phyloP scores from a whole-genome alignment of 306 rosid species.

The Pueraria montana region DNA sequence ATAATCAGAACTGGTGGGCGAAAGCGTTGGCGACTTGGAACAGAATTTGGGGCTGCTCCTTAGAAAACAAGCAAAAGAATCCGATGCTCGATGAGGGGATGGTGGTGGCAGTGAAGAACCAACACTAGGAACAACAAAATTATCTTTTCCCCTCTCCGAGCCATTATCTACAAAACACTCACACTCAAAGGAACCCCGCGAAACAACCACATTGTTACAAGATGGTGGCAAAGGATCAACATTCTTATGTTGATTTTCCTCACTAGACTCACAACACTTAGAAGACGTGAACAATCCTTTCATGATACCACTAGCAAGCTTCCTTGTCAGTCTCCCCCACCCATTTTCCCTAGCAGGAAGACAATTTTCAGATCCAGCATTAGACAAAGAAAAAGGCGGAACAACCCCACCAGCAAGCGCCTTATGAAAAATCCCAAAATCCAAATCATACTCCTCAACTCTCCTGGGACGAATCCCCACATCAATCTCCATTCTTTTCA shows the following conservation, averaged over 20 bases:
- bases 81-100: conserved; percentile 56
- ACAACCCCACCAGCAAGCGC: conserved; percentile 94
- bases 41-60: conserved; percentile 61
- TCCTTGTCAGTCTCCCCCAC: conserved; percentile 80
- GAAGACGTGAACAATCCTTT: conserved; percentile 68
- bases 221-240: conserved; percentile 61
- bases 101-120: conserved; percentile 60
- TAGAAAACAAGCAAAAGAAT: conserved; percentile 68
- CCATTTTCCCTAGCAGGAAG: conserved; percentile 86
- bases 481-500: conserved; percentile 50
- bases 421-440: conserved; percentile 81
- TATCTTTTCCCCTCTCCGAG: conserved; percentile 53
- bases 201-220: conserved; percentile 61
- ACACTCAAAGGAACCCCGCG: conserved; percentile 76
- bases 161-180: conserved; percentile 60
- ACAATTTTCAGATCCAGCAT: conserved; percentile 77
- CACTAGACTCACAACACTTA: conserved; percentile 50
- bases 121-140: conserved; percentile 51
- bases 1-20: conserved; percentile 86
- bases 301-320: conserved; percentile 65
- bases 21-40: conserved; percentile 75
- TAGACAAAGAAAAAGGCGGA: conserved; percentile 76
- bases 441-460: conserved; percentile 79
- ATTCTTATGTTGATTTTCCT: conserved; percentile 44
- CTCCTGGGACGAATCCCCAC: conserved; percentile 54